phyloP scores from a whole-genome alignment of 2,329 filamentous ascomycete genomes.

The Periconia digitata region DNA sequence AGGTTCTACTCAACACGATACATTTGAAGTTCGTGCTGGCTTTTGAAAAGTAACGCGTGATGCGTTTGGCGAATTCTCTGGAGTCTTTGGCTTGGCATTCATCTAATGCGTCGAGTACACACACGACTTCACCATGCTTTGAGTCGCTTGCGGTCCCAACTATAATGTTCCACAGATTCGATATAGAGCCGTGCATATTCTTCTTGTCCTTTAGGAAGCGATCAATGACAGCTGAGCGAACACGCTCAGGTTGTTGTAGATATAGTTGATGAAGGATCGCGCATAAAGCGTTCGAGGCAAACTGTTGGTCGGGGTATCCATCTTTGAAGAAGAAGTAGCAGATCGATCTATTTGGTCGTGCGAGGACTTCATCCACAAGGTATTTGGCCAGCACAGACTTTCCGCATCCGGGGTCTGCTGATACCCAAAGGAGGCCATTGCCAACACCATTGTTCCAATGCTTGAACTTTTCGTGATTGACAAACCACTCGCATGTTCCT shows the following conservation, averaged over 20 bases:
- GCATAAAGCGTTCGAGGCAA: conserved; percentile 4
- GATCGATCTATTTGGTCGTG: background rate
- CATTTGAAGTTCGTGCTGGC: conserved; percentile 26
- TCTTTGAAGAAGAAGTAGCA: conserved; percentile 21
- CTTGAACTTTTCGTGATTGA: conserved; percentile 21
- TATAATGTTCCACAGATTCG: conserved; percentile 9
- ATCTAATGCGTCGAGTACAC: conserved; percentile 37
- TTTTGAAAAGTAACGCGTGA: conserved; percentile 6
- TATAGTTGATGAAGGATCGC: conserved; percentile 11
- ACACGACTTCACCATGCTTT: conserved; percentile 18
- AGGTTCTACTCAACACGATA: conserved; percentile 38
- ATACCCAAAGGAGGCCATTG: conserved; percentile 24
- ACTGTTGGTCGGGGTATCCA: conserved; percentile 3
- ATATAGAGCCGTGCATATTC: background rate
- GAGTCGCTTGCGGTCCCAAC: conserved; percentile 1
- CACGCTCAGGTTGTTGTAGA: background rate
- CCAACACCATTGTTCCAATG: conserved; percentile 17
- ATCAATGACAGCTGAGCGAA: background rate
- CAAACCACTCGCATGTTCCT: conserved; percentile 39
- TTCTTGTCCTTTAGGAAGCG: background rate
- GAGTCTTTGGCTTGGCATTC: conserved; percentile 25
- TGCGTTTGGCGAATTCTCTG: conserved; percentile 9
- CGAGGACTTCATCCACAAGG: conserved; percentile 11
- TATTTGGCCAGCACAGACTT: conserved; percentile 27
- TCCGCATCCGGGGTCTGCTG: conserved; percentile 32